Percentiles rank a stretch among this genome's conserved stretches.
These are phyloP conservation scores for Triticum dicoccoides DNA, from an alignment of 176 grass and related monocot genomes.

Conservation along the genomic window DNA sequence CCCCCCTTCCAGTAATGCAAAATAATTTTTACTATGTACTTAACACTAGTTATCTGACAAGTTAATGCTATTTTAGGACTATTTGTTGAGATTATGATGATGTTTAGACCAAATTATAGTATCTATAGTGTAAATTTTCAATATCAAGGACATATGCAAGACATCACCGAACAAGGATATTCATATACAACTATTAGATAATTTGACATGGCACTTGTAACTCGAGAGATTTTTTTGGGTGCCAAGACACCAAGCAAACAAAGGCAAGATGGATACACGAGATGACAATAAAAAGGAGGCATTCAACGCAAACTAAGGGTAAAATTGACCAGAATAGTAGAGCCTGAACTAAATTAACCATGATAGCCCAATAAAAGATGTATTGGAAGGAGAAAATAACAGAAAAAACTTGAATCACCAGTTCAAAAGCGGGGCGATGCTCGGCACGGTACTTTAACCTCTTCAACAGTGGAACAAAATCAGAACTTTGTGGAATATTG, in stretches of 20 bases:
- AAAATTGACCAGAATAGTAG: not conserved
- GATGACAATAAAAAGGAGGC: too few species aligned
- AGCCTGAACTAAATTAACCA: not conserved
- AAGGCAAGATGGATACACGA: too few species aligned
- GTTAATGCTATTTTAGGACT: not conserved
- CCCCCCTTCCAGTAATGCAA: too few species aligned
- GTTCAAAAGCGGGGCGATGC: constrained; percentile 65
- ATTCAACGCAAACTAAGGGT: too few species aligned
- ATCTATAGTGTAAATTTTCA: not conserved
- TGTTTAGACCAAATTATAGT: not conserved
- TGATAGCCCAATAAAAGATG: constrained; percentile 2
- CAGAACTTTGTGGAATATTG: constrained; percentile 69
- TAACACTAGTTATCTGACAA: not conserved
- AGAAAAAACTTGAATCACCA: constrained; percentile 34
- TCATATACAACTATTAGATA: not conserved
- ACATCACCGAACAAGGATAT: not conserved
- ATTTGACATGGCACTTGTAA: too few species aligned
- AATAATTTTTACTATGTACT: not conserved
- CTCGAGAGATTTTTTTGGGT: too few species aligned
- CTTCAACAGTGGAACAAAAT: constrained; percentile 86
- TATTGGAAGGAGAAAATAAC: not conserved
- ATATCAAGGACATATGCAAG: not conserved
- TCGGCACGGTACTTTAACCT: constrained; percentile 71
- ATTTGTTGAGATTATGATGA: not conserved
- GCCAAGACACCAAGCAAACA: too few species aligned